phyloP scores from a whole-genome alignment of 164 flowering plant species.

The Magnolia officinalis region DNA sequence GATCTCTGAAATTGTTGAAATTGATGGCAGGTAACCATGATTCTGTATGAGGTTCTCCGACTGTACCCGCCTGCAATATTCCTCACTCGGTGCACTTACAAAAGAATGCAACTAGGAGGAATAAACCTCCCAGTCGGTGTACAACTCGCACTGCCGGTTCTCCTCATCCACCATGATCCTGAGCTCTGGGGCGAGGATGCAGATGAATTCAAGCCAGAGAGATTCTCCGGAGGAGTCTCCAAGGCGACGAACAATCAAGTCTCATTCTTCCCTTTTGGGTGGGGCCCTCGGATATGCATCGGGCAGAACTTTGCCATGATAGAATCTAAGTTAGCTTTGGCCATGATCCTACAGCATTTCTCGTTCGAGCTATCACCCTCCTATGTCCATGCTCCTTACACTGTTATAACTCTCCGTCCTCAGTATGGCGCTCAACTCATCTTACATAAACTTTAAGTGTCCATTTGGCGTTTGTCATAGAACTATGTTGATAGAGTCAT shows the following conservation, averaged over 20 bases:
- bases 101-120: slow-evolving; percentile 2
- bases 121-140: neutral
- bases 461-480: too few species aligned
- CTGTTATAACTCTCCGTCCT: slow-evolving; percentile 1
- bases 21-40: slow-evolving; percentile 4
- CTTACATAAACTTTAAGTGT: neutral
- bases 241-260: slow-evolving; percentile 4
- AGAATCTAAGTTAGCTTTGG: slow-evolving; percentile 9
- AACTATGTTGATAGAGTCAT: too few species aligned
- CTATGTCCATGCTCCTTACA: slow-evolving; percentile 11
- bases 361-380: slow-evolving; percentile 7
- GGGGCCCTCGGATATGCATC: slow-evolving; percentile 11
- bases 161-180: slow-evolving; percentile 5
- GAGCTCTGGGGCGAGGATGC: slow-evolving; percentile 11
- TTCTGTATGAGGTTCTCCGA: slow-evolving; percentile 6
- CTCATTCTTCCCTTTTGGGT: slow-evolving; percentile 7
- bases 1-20: too few species aligned
- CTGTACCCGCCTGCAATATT: neutral
- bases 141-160: neutral
- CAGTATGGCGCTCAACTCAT: slow-evolving; percentile 8
- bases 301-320: slow-evolving; percentile 8
- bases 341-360: slow-evolving; percentile 11
- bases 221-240: slow-evolving; percentile 2
- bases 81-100: neutral
- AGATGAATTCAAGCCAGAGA: slow-evolving; percentile 12